Evolutionary conservation across 2,329 filamentous ascomycete genomes (phyloP).

Genomic region (Teratosphaeria viscida): DNA sequence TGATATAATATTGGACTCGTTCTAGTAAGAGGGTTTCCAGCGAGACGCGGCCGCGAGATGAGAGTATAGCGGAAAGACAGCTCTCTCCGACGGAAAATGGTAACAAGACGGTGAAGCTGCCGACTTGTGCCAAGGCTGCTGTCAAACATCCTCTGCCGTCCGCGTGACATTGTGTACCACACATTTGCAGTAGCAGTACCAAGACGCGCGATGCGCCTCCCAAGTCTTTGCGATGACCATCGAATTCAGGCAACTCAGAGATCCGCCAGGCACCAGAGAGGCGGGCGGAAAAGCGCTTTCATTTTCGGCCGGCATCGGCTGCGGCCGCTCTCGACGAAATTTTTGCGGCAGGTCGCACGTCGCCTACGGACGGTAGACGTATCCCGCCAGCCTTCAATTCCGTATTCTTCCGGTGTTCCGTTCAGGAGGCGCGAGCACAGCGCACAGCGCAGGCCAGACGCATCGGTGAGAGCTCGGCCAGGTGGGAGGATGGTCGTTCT

Average conservation of each 20-base stretch:
- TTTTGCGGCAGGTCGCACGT: not conserved
- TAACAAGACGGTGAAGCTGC: too few species aligned
- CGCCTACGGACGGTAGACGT: not conserved
- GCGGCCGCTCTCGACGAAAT: not conserved
- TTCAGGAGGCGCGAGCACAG: not conserved
- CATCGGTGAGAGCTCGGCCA: not conserved
- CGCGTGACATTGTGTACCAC: not conserved
- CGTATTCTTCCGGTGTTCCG: not conserved
- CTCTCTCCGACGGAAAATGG: not conserved
- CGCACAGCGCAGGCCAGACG: not conserved
- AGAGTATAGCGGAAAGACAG: not conserved
- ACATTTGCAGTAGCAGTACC: not conserved
- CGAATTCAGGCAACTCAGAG: not conserved
- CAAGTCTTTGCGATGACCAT: not conserved
- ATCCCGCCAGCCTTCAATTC: not conserved
- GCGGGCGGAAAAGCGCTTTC: not conserved
- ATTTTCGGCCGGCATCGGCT: not conserved
- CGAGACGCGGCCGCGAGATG: too few species aligned
- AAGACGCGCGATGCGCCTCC: not conserved
- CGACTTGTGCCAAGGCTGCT: not conserved
- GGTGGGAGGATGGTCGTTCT: not conserved
- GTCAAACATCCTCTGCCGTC: not conserved
- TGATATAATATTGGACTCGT: too few species aligned
- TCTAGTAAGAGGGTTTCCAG: too few species aligned
- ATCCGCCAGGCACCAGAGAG: not conserved